Evolutionary conservation across 257 asterid genomes (phyloP).

Genomic region (Marsdenia floribunda): DNA sequence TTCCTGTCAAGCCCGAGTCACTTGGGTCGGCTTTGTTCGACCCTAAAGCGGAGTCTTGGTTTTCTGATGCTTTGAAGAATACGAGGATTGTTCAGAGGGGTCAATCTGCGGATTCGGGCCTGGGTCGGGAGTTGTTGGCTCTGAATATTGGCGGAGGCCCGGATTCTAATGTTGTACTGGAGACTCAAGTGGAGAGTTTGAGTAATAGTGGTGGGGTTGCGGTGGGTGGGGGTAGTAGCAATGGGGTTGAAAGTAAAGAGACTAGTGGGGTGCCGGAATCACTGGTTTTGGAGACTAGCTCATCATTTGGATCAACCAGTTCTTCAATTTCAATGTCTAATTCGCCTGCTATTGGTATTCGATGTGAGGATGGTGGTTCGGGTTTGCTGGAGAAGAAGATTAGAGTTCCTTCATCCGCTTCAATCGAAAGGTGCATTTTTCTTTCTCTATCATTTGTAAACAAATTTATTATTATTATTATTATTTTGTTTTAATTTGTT

Average conservation of each 20-base stretch:
- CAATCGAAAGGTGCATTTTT: constrained; percentile 56
- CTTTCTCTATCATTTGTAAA: not conserved
- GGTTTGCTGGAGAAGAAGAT: constrained; percentile 44
- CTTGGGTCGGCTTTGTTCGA: constrained; percentile 50
- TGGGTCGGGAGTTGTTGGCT: constrained; percentile 33
- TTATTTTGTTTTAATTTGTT: not conserved
- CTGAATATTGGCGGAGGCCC: constrained; percentile 29
- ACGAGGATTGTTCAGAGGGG: constrained; percentile 58
- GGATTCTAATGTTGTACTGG: constrained; percentile 27
- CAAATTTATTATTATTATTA: too few relatives aligned
- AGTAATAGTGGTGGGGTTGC: constrained; percentile 29
- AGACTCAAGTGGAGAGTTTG: constrained; percentile 38
- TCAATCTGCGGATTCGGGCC: constrained; percentile 50
- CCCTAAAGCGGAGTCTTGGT: constrained; percentile 72
- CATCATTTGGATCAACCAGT: constrained; percentile 72
- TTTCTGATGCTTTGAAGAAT: constrained; percentile 58
- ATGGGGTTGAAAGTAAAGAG: constrained; percentile 31
- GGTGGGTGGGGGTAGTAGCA: constrained; percentile 4
- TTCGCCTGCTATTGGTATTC: constrained; percentile 51
- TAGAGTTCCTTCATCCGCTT: constrained; percentile 63
- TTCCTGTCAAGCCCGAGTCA: constrained; percentile 59
- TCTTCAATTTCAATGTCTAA: constrained; percentile 66
- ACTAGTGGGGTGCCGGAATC: constrained; percentile 40
- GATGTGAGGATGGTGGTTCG: constrained; percentile 41
- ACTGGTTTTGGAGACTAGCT: constrained; percentile 61